Evolutionary conservation across 2,329 filamentous ascomycete genomes (phyloP), one percentile per base, ranked within the genome.

Genomic region (Aspergillus sp.): DNA sequence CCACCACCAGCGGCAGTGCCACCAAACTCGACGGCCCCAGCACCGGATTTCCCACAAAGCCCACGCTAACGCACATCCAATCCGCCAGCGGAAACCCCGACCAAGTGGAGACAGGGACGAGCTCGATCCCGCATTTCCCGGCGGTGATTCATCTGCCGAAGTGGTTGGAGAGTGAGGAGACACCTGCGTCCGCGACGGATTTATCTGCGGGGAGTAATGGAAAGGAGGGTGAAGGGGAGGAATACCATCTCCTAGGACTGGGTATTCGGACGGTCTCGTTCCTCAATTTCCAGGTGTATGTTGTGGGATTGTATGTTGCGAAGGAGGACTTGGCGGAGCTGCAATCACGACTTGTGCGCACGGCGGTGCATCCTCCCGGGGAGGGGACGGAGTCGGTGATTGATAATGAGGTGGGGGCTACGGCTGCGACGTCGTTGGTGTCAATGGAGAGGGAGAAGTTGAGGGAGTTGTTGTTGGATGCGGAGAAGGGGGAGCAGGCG

Each of bases 191-290:
- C 73, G 75, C n/a, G 77, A 76, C 17, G 75, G 13, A 52, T 79
- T 1, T 11, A 6, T 7, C 72, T 71, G 27, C 72, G 73, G 15
- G 74, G 19, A 64, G 68, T 6, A 65, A 78, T 23, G 80, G 55
- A 75, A 54, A 8, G 79, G 52, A 61, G 63, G 79, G 52, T 61
- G 63, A 83, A 76, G 63, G 85, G 75, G 69, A 90, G 44, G 83
- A 96, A 69, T 98, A 97, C 75, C 93, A 92, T 21, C 83, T 98
- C 0, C 84, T 98, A 6, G 95, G 95, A 0, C 80, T 97, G 5
- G 95, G 95, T 17, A 88, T 96, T 64, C 86, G 95, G 58, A 92
- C 90, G 1, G 95, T 99, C 32, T 96, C 90, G 23, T 96, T 98
- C 75, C 80, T 98, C 48, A 82, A 86, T 52, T 92, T 99, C 48